These are phyloP conservation scores for Heterobasidion occidentale DNA, from an alignment of 1,284 basidiomycete genomes.

Conservation along the genomic window DNA sequence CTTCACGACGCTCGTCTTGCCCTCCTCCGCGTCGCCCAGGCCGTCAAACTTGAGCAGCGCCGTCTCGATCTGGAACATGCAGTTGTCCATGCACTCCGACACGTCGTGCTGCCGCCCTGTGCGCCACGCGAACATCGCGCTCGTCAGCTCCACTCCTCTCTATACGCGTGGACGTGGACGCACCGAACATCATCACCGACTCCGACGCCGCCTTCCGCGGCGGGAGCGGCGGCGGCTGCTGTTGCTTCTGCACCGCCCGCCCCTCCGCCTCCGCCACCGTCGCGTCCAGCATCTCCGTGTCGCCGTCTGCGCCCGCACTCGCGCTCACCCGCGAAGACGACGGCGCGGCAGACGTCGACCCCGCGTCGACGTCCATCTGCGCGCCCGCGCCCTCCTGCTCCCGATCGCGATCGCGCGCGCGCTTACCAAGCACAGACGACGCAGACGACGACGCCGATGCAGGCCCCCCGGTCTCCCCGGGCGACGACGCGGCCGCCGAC, in stretches of 20 bases:
- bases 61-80: constrained; percentile 96
- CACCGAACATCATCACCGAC: constrained; percentile 87
- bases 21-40: constrained; percentile 38
- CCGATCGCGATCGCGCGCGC: constrained; percentile 43
- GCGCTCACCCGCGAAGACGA: constrained; percentile 1
- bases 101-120: constrained; percentile 97
- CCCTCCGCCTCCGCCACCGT: constrained; percentile 16
- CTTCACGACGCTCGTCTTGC: constrained; percentile 74
- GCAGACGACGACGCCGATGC: constrained; percentile 22
- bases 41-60: constrained; percentile 78
- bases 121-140: background rate
- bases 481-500: no score
- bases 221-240: constrained; percentile 35
- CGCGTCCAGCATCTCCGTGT: constrained; percentile 34
- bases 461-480: constrained; percentile 9
- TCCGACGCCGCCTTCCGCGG: constrained; percentile 62
- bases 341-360: constrained; percentile 11
- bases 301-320: constrained; percentile 20
- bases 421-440: constrained; percentile 66
- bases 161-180: constrained; percentile 11
- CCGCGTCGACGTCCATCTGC: constrained; percentile 31
- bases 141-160: no score
- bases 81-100: constrained; percentile 98
- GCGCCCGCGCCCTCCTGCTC: constrained; percentile 36
- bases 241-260: constrained; percentile 23